Percentiles rank a stretch among this genome's conserved stretches.
phyloP scores from a whole-genome alignment of 768 basidiomycete species.

The Termitomyces sp. region DNA sequence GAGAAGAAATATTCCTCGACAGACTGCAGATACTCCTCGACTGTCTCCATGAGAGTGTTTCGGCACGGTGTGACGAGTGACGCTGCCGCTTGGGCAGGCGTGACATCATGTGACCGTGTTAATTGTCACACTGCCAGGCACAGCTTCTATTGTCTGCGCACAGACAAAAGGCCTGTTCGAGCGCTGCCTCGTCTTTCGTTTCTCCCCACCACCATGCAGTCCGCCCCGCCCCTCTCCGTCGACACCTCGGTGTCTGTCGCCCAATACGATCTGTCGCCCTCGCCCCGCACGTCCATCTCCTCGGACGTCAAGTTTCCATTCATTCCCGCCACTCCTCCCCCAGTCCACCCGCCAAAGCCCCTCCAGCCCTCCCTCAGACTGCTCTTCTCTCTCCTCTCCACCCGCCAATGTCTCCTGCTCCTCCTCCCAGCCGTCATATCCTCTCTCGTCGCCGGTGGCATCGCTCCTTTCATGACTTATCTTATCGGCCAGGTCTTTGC shows the following conservation, averaged over 20 bases:
- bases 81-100: not conserved
- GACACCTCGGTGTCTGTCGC: conserved; percentile 4
- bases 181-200: conserved; percentile 2
- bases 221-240: conserved; percentile 16
- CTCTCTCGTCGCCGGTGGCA: conserved; percentile 60
- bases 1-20: conserved; percentile 57
- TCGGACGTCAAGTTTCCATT: conserved; percentile 11
- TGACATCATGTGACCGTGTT: conserved; percentile 1
- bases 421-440: conserved; percentile 61
- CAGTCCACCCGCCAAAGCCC: not conserved
- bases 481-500: conserved; percentile 76
- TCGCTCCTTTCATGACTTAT: conserved; percentile 84
- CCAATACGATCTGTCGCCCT: conserved; percentile 11
- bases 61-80: not conserved
- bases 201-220: conserved; percentile 16
- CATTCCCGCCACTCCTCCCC: not conserved
- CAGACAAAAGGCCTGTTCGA: not conserved
- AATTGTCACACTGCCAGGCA: conserved; percentile 2
- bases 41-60: conserved; percentile 24
- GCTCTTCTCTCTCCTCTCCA: conserved; percentile 63
- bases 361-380: conserved; percentile 21
- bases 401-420: conserved; percentile 48
- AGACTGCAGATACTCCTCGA: conserved; percentile 64
- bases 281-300: conserved; percentile 13
- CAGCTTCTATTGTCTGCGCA: conserved; percentile 2